phyloP scores from a whole-genome alignment of 2,329 filamentous ascomycete species.

The Penicillium sp. region DNA sequence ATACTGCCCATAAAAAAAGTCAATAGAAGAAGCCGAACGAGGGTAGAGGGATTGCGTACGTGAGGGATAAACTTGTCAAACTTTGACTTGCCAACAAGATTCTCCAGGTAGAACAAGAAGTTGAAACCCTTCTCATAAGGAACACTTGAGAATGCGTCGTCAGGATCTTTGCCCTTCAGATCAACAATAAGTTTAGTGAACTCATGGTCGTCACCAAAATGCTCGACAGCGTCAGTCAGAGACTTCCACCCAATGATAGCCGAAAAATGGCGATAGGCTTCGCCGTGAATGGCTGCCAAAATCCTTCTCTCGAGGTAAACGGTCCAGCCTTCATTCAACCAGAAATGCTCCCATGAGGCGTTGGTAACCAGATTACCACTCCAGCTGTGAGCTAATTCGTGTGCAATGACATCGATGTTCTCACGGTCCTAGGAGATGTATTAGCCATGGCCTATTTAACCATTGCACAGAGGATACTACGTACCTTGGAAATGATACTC shows the following conservation, averaged over 20 bases:
- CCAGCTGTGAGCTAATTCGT: conserved; percentile 76
- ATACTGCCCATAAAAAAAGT: conserved; percentile 53
- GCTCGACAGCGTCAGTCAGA: conserved; percentile 74
- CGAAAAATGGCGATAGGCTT: conserved; percentile 85
- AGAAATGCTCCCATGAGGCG: conserved; percentile 55
- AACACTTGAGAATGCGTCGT: conserved; percentile 89
- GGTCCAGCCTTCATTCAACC: conserved; percentile 81
- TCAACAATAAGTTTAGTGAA: conserved; percentile 90
- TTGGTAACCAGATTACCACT: conserved; percentile 72
- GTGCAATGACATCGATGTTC: conserved; percentile 95
- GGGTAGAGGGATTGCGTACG: conserved; percentile 31
- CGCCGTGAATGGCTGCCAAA: conserved; percentile 63
- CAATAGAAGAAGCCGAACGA: neutral
- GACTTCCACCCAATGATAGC: conserved; percentile 95
- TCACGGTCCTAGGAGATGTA: conserved; percentile 62
- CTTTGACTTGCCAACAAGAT: conserved; percentile 75
- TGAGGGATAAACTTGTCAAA: conserved; percentile 96
- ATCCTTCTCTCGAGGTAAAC: conserved; percentile 84
- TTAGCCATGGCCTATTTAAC: neutral
- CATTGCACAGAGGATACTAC: neutral
- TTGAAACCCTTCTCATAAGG: conserved; percentile 97
- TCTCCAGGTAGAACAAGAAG: conserved; percentile 88
- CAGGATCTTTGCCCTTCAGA: conserved; percentile 87
- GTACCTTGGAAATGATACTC: conserved; percentile 79
- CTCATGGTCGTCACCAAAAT: conserved; percentile 79